These are phyloP conservation scores for Adansonia grandidieri DNA, from an alignment of 441 rosid species.

Conservation along the genomic window DNA sequence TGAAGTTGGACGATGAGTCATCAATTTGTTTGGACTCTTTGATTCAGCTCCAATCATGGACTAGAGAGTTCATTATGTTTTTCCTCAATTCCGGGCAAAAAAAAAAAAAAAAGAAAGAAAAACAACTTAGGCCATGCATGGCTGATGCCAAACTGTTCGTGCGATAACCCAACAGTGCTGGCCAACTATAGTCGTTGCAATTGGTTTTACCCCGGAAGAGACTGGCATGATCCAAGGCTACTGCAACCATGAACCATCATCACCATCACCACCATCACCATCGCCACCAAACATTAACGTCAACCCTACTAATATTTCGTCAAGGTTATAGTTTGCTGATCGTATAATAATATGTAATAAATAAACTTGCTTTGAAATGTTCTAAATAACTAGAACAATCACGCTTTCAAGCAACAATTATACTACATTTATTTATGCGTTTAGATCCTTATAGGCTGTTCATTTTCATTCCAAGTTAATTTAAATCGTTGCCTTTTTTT, in stretches of 20 bases:
- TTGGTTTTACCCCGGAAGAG: conserved; percentile 58
- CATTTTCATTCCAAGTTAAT: too few species aligned
- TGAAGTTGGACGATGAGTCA: conserved; percentile 49
- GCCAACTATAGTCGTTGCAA: conserved; percentile 52
- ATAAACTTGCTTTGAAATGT: not conserved
- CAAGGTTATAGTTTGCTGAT: not conserved
- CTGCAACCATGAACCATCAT: conserved; percentile 33
- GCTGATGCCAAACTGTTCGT: conserved; percentile 53
- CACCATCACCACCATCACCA: not conserved
- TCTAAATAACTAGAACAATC: not conserved
- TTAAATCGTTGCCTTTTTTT: too few species aligned
- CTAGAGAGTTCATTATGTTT: conserved; percentile 53
- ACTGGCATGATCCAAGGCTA: conserved; percentile 57
- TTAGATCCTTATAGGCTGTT: too few species aligned
- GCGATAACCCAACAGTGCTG: conserved; percentile 51
- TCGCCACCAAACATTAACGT: too few species aligned
- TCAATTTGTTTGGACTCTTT: conserved; percentile 58
- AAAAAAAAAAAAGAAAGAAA: too few species aligned
- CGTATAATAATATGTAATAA: not conserved
- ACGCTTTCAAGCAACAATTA: not conserved
- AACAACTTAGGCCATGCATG: conserved; percentile 50
- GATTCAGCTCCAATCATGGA: conserved; percentile 55
- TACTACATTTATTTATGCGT: too few species aligned
- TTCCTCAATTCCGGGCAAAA: conserved; percentile 54
- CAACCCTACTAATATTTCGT: not conserved